A percentile compares a stretch with the other conserved stretches of the same genome.
These are phyloP conservation scores for Colletotrichum kahawae DNA, from an alignment of 2,329 filamentous ascomycete species.

Conservation along the genomic window DNA sequence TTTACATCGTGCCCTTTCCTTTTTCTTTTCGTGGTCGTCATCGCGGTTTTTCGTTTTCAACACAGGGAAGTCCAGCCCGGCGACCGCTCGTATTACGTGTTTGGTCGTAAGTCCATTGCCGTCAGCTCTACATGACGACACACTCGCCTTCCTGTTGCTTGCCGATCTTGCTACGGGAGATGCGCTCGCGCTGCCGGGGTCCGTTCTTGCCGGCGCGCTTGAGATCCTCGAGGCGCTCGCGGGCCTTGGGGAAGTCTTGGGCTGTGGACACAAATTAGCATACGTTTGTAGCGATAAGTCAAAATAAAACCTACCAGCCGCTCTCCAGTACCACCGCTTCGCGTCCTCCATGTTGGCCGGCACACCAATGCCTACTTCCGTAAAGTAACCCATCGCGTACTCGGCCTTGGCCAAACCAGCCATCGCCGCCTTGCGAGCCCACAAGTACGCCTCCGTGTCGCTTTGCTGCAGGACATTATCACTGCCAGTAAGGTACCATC, in stretches of 20 bases:
- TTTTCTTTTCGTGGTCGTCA: not conserved
- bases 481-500: conserved; percentile 94
- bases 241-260: conserved; percentile 92
- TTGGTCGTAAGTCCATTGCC: not conserved
- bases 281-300: not conserved
- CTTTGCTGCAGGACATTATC: conserved; percentile 89
- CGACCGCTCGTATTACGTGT: not conserved
- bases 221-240: conserved; percentile 90
- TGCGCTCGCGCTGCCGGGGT: conserved; percentile 76
- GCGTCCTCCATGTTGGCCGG: conserved; percentile 89
- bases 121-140: conserved; percentile 70
- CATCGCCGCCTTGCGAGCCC: conserved; percentile 91
- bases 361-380: conserved; percentile 91
- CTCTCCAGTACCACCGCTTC: conserved; percentile 97
- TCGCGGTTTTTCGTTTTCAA: not conserved
- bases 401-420: conserved; percentile 91
- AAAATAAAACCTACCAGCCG: conserved; percentile 76
- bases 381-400: conserved; percentile 98
- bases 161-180: conserved; percentile 81
- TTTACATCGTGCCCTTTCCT: not conserved
- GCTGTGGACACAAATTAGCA: conserved; percentile 57
- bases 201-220: conserved; percentile 72
- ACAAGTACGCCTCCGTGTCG: conserved; percentile 95
- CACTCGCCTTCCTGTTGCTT: conserved; percentile 91
- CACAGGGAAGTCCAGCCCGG: not conserved